These are phyloP conservation scores for Apophysomyces sp. DNA, from an alignment of 371 early-diverging fungal genomes.

Conservation along the genomic window DNA sequence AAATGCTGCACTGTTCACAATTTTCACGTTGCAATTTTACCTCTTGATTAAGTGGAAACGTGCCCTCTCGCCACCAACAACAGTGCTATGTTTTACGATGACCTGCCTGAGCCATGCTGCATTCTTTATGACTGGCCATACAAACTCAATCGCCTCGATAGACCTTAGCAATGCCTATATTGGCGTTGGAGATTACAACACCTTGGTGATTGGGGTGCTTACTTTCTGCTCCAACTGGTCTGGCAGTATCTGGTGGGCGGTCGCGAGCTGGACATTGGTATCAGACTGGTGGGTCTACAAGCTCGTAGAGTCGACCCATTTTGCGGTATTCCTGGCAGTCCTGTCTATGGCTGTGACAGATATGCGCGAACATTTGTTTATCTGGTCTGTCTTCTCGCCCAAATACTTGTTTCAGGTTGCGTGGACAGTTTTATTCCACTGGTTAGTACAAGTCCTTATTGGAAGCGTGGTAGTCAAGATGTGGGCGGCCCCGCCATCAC, in stretches of 20 bases:
- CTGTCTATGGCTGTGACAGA: constrained; percentile 66
- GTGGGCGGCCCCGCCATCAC: background rate
- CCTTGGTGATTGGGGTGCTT: constrained; percentile 60
- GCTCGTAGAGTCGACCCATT: constrained; percentile 46
- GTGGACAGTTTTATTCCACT: constrained; percentile 61
- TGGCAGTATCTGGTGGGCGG: constrained; percentile 69
- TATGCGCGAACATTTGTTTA: constrained; percentile 74
- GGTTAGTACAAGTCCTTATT: constrained; percentile 26
- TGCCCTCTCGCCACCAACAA: background rate
- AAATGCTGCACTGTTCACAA: constrained; percentile 56
- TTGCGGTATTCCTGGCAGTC: constrained; percentile 46
- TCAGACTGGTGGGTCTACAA: constrained; percentile 41
- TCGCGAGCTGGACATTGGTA: constrained; percentile 44
- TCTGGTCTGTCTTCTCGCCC: constrained; percentile 88
- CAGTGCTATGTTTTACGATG: constrained; percentile 15
- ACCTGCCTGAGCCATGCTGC: constrained; percentile 46
- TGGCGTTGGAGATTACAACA: constrained; percentile 68
- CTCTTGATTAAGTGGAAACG: constrained; percentile 38
- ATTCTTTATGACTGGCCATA: constrained; percentile 74
- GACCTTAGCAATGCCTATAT: constrained; percentile 80
- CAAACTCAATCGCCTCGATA: constrained; percentile 77
- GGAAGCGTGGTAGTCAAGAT: constrained; percentile 7
- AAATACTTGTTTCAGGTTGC: constrained; percentile 76
- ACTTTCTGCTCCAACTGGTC: constrained; percentile 75
- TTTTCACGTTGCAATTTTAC: constrained; percentile 56